Percentiles rank a stretch among this genome's conserved stretches.
These are phyloP conservation scores for Fonsecaea erecta DNA, from an alignment of 2,329 filamentous ascomycete species.

Conservation along the genomic window DNA sequence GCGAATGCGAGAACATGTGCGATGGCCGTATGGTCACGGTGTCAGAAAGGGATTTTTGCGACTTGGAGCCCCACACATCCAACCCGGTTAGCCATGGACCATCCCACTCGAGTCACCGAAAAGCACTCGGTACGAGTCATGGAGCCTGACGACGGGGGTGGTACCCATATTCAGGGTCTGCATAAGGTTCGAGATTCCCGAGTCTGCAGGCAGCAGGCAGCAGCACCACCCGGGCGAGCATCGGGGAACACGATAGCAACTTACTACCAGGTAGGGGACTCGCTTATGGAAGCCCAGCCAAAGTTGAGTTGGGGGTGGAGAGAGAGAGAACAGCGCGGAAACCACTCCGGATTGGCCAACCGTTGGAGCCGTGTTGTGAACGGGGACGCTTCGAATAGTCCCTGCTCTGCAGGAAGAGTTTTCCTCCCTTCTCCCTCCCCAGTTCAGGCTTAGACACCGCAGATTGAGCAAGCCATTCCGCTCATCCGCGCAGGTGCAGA, in stretches of 20 bases:
- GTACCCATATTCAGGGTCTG: too few species aligned
- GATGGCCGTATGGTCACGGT: too few species aligned
- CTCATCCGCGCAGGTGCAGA: not conserved
- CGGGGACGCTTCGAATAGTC: not conserved
- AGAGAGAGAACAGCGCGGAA: not conserved
- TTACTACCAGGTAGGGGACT: not conserved
- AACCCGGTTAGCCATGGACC: too few species aligned
- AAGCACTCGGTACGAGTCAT: too few species aligned
- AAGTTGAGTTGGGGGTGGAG: not conserved
- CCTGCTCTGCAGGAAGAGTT: not conserved
- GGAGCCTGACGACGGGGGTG: too few species aligned
- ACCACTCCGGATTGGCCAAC: not conserved
- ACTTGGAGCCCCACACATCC: too few species aligned
- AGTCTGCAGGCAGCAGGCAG: not conserved
- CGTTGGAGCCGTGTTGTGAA: not conserved
- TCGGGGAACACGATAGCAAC: not conserved
- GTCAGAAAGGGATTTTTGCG: too few species aligned
- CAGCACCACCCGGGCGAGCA: not conserved
- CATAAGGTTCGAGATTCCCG: slow-evolving; percentile 1
- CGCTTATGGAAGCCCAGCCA: not conserved
- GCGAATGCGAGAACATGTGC: too few species aligned
- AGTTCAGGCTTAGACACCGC: not conserved
- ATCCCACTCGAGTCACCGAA: too few species aligned
- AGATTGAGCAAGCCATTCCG: not conserved
- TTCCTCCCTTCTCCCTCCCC: not conserved